Conservation (phyloP, 2,329 filamentous ascomycete genomes). For the Beauveria scarabaeidicola region DNA sequence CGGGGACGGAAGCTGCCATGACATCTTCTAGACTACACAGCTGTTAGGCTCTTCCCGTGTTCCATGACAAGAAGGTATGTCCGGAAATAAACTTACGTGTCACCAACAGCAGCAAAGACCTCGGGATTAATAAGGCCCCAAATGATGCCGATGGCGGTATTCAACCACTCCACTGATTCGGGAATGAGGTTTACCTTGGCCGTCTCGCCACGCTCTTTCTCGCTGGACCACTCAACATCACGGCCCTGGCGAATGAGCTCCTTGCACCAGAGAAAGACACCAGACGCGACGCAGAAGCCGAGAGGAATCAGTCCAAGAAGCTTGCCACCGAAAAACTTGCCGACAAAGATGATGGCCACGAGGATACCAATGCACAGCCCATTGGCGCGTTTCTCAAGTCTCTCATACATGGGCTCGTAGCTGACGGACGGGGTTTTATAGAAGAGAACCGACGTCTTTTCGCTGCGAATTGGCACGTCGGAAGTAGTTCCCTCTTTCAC, state of each 20-base stretch:
- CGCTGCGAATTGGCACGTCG: conserved; percentile 90
- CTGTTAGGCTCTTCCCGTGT: conserved; percentile 13
- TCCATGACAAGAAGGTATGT: not conserved
- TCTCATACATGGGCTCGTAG: conserved; percentile 79
- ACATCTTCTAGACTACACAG: conserved; percentile 53
- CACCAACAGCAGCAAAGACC: conserved; percentile 87
- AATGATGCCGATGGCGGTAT: conserved; percentile 71
- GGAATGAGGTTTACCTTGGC: conserved; percentile 84
- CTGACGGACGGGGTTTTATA: conserved; percentile 86
- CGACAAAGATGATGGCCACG: conserved; percentile 64
- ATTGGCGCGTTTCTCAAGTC: conserved; percentile 67
- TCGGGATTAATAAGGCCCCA: conserved; percentile 94
- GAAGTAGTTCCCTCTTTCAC: conserved; percentile 74
- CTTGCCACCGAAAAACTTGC: conserved; percentile 69
- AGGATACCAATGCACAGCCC: conserved; percentile 63
- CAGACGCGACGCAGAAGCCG: conserved; percentile 61
- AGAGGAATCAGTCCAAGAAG: conserved; percentile 70
- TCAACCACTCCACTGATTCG: conserved; percentile 94
- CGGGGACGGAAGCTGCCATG: conserved; percentile 91
- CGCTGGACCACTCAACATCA: conserved; percentile 79
- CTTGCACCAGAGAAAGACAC: conserved; percentile 83
- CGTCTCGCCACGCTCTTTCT: conserved; percentile 75
- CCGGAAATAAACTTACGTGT: conserved; percentile 46
- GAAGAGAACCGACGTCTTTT: conserved; percentile 94
- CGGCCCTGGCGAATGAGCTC: conserved; percentile 75